Conservation (phyloP, 23 red algal species). For the Gracilariopsis chorda region DNA sequence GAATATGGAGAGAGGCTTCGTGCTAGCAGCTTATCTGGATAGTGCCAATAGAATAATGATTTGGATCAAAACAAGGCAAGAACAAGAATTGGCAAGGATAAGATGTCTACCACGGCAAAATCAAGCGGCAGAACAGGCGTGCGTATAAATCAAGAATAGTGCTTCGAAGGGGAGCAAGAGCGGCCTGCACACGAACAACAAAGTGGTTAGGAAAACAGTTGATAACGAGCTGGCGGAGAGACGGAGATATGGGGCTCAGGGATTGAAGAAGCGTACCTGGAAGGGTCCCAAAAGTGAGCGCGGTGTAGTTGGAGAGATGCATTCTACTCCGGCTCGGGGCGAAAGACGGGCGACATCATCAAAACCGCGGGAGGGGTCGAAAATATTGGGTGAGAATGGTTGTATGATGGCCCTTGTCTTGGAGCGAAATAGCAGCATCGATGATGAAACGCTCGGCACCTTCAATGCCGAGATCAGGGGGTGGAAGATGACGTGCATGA, state of each 20-base stretch:
- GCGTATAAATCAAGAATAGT: constrained; percentile 60
- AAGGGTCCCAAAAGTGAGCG: constrained; percentile 55
- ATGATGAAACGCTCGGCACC: constrained; percentile 94
- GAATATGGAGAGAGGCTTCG: constrained; percentile 24
- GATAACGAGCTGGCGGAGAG: too few species aligned
- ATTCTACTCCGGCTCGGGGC: background rate
- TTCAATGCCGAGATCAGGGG: constrained; percentile 94
- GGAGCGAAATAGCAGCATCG: constrained; percentile 80
- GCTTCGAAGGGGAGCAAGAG: constrained; percentile 64
- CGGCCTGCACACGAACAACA: constrained; percentile 45
- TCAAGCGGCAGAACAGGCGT: constrained; percentile 38
- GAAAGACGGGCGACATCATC: constrained; percentile 34
- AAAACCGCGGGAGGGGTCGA: constrained; percentile 80
- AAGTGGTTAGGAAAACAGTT: background rate
- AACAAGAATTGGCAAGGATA: constrained; percentile 77
- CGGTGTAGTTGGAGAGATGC: constrained; percentile 4
- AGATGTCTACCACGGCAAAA: constrained; percentile 80
- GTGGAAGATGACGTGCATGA: constrained; percentile 83
- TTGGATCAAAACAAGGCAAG: constrained; percentile 66
- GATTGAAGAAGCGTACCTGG: background rate
- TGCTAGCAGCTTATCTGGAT: constrained; percentile 84
- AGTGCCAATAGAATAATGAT: constrained; percentile 93
- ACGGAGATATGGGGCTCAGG: too few species aligned
- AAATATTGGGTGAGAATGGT: constrained; percentile 70
- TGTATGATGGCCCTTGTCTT: constrained; percentile 41